Evolutionary conservation across 2,329 filamentous ascomycete species (phyloP).

Genomic region (Colletotrichum ledebouriae): DNA sequence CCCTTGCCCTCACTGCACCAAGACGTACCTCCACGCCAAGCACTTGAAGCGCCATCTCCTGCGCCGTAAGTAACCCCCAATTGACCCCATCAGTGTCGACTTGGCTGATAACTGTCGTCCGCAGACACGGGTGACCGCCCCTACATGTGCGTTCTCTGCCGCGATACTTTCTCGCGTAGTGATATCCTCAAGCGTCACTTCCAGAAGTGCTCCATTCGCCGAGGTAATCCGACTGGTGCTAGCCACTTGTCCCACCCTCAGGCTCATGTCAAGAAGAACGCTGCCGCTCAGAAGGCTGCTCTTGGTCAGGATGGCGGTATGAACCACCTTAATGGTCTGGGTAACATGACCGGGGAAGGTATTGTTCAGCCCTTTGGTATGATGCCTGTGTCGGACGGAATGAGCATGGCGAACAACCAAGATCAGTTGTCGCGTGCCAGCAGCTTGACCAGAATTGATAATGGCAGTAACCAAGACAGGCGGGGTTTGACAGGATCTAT

Average conservation of each 20-base stretch:
- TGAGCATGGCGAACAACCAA: slow-evolving; percentile 72
- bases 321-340: slow-evolving; percentile 72
- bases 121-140: slow-evolving; percentile 96
- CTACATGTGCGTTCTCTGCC: slow-evolving; percentile 98
- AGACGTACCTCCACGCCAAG: slow-evolving; percentile 97
- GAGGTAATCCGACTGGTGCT: slow-evolving; percentile 94
- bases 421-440: slow-evolving; percentile 72
- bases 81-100: slow-evolving; percentile 34
- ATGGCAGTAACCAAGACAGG: slow-evolving; percentile 68
- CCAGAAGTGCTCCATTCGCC: slow-evolving; percentile 97
- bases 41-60: slow-evolving; percentile 96
- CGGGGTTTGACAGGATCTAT: slow-evolving; percentile 68
- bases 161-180: slow-evolving; percentile 97
- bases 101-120: slow-evolving; percentile 31
- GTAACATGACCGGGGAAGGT: slow-evolving; percentile 69
- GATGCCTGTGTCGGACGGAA: slow-evolving; percentile 69
- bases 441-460: slow-evolving; percentile 71
- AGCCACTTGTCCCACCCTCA: slow-evolving; percentile 95
- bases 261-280: slow-evolving; percentile 86
- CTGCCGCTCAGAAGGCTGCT: slow-evolving; percentile 69
- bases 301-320: slow-evolving; percentile 67
- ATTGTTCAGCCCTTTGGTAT: slow-evolving; percentile 69
- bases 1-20: slow-evolving; percentile 97
- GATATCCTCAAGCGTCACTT: slow-evolving; percentile 99
- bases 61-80: slow-evolving; percentile 79